Conservation (phyloP, 2,329 filamentous ascomycete species). For the Fusarium praegraminearum region DNA sequence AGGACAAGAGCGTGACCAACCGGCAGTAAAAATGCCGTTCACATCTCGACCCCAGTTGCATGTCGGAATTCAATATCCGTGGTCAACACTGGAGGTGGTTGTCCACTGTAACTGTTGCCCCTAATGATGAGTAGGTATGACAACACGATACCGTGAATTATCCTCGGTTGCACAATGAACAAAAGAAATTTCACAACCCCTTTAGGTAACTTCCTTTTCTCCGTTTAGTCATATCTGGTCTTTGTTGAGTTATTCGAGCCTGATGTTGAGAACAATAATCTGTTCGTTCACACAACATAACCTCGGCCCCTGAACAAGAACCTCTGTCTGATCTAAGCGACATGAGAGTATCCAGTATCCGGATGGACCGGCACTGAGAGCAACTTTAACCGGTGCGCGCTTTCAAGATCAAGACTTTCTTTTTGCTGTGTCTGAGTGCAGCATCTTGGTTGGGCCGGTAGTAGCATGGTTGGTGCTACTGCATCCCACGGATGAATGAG, state of each 20-base stretch:
- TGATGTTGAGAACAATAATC: neutral
- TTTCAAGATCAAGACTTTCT: neutral
- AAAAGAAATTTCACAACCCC: slow-evolving; percentile 12
- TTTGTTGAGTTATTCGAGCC: slow-evolving; percentile 8
- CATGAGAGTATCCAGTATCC: slow-evolving; percentile 1
- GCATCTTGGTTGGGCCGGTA: neutral
- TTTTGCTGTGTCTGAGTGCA: neutral
- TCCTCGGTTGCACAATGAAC: slow-evolving; percentile 35
- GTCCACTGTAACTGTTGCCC: slow-evolving; percentile 22
- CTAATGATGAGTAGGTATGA: slow-evolving; percentile 11
- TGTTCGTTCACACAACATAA: neutral
- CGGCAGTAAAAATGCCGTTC: slow-evolving; percentile 16
- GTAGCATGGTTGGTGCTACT: neutral
- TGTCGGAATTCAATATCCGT: slow-evolving; percentile 41
- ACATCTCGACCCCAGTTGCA: slow-evolving; percentile 3
- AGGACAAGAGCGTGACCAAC: neutral
- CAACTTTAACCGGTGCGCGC: neutral
- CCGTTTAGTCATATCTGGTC: slow-evolving; percentile 22
- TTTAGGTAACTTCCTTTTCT: slow-evolving; percentile 42
- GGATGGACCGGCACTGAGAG: neutral
- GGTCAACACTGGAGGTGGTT: neutral
- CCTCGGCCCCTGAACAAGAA: slow-evolving; percentile 32
- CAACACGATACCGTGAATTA: slow-evolving; percentile 22
- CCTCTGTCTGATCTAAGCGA: slow-evolving; percentile 2
- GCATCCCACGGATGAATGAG: neutral